phyloP scores from a whole-genome alignment of 2,329 filamentous ascomycete genomes.

The Colletotrichum spinosum region DNA sequence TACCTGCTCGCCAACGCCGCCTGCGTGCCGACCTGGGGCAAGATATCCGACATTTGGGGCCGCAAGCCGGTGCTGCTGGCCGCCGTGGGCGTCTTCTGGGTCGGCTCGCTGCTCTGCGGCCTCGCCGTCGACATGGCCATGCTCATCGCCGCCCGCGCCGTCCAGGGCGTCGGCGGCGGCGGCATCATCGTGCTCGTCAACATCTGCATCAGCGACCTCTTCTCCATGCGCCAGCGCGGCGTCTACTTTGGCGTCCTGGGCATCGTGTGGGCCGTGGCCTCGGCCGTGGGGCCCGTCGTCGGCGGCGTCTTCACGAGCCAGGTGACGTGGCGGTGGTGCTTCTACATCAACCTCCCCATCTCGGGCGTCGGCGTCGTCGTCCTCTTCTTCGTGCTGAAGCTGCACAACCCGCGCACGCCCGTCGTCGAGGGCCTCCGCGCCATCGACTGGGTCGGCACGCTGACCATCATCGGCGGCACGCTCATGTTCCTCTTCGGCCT shows the following conservation, averaged over 20 bases:
- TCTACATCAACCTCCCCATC: conserved; percentile 58
- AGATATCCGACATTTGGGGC: conserved; percentile 69
- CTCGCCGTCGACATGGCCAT: conserved; percentile 57
- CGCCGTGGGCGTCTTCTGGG: conserved; percentile 62
- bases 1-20: conserved; percentile 79
- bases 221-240: conserved; percentile 58
- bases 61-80: conserved; percentile 64
- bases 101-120: conserved; percentile 62
- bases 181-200: conserved; percentile 65
- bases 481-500: conserved; percentile 78
- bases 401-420: conserved; percentile 75
- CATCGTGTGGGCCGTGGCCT: conserved; percentile 75
- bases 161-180: conserved; percentile 65
- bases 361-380: conserved; percentile 68
- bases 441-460: conserved; percentile 70
- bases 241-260: conserved; percentile 73
- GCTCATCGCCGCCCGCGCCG: conserved; percentile 59
- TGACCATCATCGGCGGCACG: conserved; percentile 72
- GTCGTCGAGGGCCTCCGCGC: conserved; percentile 71
- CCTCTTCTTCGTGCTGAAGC: conserved; percentile 71
- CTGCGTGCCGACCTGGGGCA: conserved; percentile 77
- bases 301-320: conserved; percentile 73
- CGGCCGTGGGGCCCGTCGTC: conserved; percentile 72
- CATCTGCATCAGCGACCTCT: conserved; percentile 65
- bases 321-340: conserved; percentile 71